A percentile compares a stretch with the other conserved stretches of the same genome.
These are phyloP conservation scores for Stemphylium beticola DNA, from an alignment of 2,329 filamentous ascomycete genomes.

Conservation along the genomic window DNA sequence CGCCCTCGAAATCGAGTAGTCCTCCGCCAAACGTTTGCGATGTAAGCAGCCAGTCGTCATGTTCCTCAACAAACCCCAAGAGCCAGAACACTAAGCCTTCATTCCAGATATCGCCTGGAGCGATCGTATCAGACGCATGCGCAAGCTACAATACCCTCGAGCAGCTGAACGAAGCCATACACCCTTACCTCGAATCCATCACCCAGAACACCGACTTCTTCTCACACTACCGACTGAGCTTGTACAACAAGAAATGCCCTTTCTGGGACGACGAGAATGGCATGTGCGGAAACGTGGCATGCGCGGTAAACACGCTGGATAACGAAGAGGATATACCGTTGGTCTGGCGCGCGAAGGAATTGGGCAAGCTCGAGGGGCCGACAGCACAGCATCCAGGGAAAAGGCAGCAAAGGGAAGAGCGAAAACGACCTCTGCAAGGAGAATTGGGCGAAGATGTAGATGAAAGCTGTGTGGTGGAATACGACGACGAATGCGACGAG, in stretches of 20 bases:
- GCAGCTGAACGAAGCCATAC: slow-evolving; percentile 76
- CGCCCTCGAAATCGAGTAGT: slow-evolving; percentile 49
- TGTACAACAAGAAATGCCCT: slow-evolving; percentile 92
- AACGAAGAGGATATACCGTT: slow-evolving; percentile 92
- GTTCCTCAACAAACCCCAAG: slow-evolving; percentile 25
- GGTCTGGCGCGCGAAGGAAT: slow-evolving; percentile 89
- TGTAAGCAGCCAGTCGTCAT: slow-evolving; percentile 53
- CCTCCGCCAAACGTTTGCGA: slow-evolving; percentile 59
- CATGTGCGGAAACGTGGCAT: slow-evolving; percentile 96
- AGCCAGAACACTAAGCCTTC: slow-evolving; percentile 44
- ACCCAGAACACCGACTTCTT: slow-evolving; percentile 95
- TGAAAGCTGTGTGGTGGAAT: slow-evolving; percentile 96
- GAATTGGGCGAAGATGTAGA: slow-evolving; percentile 84
- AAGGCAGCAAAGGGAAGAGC: slow-evolving; percentile 72
- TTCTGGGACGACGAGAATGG: slow-evolving; percentile 95
- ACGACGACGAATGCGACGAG: slow-evolving; percentile 96
- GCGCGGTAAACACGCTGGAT: slow-evolving; percentile 91
- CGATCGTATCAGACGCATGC: slow-evolving; percentile 92
- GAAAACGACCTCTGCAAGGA: slow-evolving; percentile 77
- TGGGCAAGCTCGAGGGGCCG: slow-evolving; percentile 90
- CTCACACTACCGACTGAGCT: slow-evolving; percentile 92
- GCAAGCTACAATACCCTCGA: slow-evolving; percentile 93
- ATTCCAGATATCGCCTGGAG: slow-evolving; percentile 79
- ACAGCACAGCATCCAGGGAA: slow-evolving; percentile 86
- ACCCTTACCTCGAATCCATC: slow-evolving; percentile 78